A percentile compares a stretch with the other conserved stretches of the same genome.
phyloP scores from a whole-genome alignment of 2,329 filamentous ascomycete species.

The Apiospora marii region DNA sequence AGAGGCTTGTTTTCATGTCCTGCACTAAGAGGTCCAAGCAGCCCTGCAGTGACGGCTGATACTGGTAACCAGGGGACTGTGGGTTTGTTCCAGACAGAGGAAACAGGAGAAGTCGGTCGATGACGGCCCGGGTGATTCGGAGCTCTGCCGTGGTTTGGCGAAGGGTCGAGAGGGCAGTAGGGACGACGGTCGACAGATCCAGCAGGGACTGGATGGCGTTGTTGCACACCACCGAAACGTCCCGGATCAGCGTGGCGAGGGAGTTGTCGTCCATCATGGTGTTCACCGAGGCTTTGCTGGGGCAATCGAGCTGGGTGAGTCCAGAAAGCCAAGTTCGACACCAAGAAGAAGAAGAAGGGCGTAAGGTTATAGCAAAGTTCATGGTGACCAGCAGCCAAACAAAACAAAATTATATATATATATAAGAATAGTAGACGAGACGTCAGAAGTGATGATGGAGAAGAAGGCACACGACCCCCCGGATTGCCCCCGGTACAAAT shows the following conservation, averaged over 20 bases:
- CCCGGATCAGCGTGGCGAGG: not conserved
- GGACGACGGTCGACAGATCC: not conserved
- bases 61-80: not conserved
- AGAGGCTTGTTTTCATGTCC: conserved; percentile 6
- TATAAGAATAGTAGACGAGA: not conserved
- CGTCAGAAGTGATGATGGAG: not conserved
- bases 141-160: not conserved
- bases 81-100: not conserved
- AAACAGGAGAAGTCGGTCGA: conserved; percentile 8
- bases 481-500: not conserved
- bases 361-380: conserved; percentile 5
- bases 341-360: conserved; percentile 5
- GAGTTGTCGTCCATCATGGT: conserved; percentile 11
- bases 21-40: not conserved
- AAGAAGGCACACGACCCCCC: not conserved
- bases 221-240: not conserved
- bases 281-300: not conserved
- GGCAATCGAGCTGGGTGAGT: not conserved
- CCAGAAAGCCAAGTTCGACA: conserved; percentile 10
- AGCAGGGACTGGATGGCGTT: not conserved
- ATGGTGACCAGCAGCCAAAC: not conserved
- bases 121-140: not conserved
- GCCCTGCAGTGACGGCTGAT: not conserved
- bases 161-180: not conserved
- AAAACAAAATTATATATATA: not conserved